Percentiles rank a stretch among this genome's conserved stretches.
These are phyloP conservation scores for Porphyrellus cyaneotinctus DNA, from an alignment of 768 basidiomycete species.

Conservation along the genomic window DNA sequence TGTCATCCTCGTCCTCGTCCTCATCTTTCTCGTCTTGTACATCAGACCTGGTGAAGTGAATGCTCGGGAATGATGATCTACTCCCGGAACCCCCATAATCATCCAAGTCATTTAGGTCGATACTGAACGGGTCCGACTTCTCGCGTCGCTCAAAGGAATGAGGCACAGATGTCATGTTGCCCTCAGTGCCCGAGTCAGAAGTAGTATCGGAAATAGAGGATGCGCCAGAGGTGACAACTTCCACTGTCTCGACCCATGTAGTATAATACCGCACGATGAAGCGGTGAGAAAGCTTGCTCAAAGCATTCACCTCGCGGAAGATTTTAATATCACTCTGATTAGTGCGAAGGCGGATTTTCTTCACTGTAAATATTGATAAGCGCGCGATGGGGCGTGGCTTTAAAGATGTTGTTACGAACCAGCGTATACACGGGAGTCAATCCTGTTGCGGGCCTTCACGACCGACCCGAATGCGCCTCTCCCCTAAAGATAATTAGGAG, in stretches of 20 bases:
- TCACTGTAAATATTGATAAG: slow-evolving; percentile 45
- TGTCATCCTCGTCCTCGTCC: slow-evolving; percentile 40
- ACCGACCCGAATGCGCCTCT: slow-evolving; percentile 93
- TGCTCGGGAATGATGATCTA: slow-evolving; percentile 72
- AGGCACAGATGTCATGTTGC: slow-evolving; percentile 56
- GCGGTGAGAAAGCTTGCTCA: slow-evolving; percentile 83
- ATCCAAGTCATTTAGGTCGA: slow-evolving; percentile 61
- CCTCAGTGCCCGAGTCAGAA: slow-evolving; percentile 37
- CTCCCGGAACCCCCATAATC: slow-evolving; percentile 51
- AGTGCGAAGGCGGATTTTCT: slow-evolving; percentile 81
- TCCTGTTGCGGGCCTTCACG: slow-evolving; percentile 87
- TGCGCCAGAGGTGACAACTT: slow-evolving; percentile 43
- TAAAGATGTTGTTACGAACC: slow-evolving; percentile 37
- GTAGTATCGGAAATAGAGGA: slow-evolving; percentile 46
- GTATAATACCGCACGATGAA: slow-evolving; percentile 92
- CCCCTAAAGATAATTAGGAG: slow-evolving; percentile 44
- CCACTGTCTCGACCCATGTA: slow-evolving; percentile 80
- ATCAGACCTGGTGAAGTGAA: slow-evolving; percentile 64
- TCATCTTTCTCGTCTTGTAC: slow-evolving; percentile 39
- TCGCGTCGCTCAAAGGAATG: slow-evolving; percentile 37
- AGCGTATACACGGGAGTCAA: slow-evolving; percentile 82
- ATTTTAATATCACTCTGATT: slow-evolving; percentile 82
- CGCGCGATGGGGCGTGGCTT: neutral
- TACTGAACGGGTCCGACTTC: slow-evolving; percentile 56
- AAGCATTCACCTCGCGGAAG: slow-evolving; percentile 84